Base-by-base conservation (phyloP, 495 filamentous ascomycete genomes). In the Neurospora hispaniola region DNA sequence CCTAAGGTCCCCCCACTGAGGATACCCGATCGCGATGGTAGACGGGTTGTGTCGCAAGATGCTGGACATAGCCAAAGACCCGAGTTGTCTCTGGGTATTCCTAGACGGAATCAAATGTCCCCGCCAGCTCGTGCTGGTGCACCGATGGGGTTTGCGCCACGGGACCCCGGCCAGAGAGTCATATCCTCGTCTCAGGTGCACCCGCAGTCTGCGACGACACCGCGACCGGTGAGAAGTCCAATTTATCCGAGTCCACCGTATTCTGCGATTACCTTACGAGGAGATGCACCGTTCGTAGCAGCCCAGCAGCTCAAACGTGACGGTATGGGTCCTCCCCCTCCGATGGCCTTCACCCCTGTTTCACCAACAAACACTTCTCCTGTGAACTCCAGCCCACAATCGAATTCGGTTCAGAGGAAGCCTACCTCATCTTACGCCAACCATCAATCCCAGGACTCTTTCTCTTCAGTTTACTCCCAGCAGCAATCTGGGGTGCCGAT, bases 1-100 rank as follows among this genome's bases (percentile, higher is more conserved):
- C 79, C 77, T 39, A 75, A 81, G 43, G 82, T 84, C 5, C 72
- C 81, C 18, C 82, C 83, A 9, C 70, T 87, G 35, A 83, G 75
- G 54, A 79, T 86, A 54, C 86, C 86, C 8, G 84, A 79, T 35
- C 85, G 82, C 78, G 85, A 78, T 73, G 79, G 73, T 46, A 84
- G 80, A 74, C 81, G 81, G 48, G 78, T 74, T 42, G 69, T 76
- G 4, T 77, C 79, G 66, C 74, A 74, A 42, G 75, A 59, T 8
- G 66, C 75, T 31, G 73, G 72, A 11, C 42, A 71, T 18, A 43
- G 69, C 11, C 71, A 77, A 54, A 74, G 70, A 70, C 46, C 76
- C 1, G 75, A 41, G n/a, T 62, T 62, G 23, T 42, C 73, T 31
- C 62, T 73, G 20, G 76, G 71, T n/a, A 48, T 72, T 23, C 44